Evolutionary conservation across 1,284 basidiomycete species (phyloP), one percentile per base, ranked within the genome.

Genomic region (Trametes versicolor): DNA sequence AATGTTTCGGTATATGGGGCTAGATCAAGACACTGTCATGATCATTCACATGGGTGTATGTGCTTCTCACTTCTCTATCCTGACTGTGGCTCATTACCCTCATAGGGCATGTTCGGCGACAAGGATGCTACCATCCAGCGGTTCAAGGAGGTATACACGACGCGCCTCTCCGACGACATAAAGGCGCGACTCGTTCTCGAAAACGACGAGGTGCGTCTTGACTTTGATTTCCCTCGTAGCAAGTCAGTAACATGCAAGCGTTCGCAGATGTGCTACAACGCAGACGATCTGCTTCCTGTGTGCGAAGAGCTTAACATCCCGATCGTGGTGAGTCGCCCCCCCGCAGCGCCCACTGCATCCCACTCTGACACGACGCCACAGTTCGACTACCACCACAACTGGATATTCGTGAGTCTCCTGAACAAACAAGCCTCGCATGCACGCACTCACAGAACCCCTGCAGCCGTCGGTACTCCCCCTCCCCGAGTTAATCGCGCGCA

Each of bases 251-350:
- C 27, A 25, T 36, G 13, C 2, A n/a, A 17, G 13, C 17, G 8
- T 23, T 19, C n/a, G 8, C 29, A 94, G 92, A 85, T 97, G 69
- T 95, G 94, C 72, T 97, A 96, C 78, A 94, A 87, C 55, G 91
- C 92, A 0, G 94, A 95, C 67, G 95, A 97, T 66, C 81, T 97
- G 7, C 82, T 97, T 9, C 91, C 93, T 0, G 72, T 96, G 0
- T 96, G 94, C 75, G 88, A 93, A 68, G 91, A 95, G 74, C 85
- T 97, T 6, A 80, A 88, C 50, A 86, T 97, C 19, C 96, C 96
- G 8, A 79, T 95, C 49, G 88, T 94, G 78, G 86, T 87, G 67
- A 32, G 29, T 32, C 63, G 79, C 78, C 17, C 6, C 48, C 6
- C 10, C 37, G 32, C 34, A 5, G 2, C 17, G 43, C 27, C 45